Evolutionary conservation across 2,329 filamentous ascomycete species (phyloP), one percentile per base, ranked within the genome.

Genomic region (Thelonectria olida): DNA sequence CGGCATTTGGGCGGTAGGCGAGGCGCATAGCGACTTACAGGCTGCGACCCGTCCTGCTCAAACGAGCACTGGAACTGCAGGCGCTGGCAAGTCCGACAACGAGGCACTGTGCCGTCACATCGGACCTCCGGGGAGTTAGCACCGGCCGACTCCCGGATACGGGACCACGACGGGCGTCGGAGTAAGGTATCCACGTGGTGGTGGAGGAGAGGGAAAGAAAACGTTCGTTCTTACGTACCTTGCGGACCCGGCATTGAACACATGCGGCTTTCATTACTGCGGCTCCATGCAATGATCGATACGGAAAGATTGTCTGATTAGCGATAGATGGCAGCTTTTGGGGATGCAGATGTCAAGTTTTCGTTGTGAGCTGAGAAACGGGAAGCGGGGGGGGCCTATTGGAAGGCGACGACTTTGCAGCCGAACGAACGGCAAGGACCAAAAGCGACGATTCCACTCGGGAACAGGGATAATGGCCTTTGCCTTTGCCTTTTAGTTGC

Each of bases 201-300:
- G n/a, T 6, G 20, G 8, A 12, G 20, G 9, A 5, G 22, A 27
- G 25, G 23, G 49, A 25, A 7, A 9, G 75, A 78, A 17, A 74
- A 65, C 58, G 75, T 73, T 34, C 39, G 52, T 39, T 41, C 31
- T 31, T 42, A 42, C 52, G 41, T 66, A 72, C 70, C 69, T 72
- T 72, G 54, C 70, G 70, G 41, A 72, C 70, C 48, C 70, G 68
- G 60, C 70, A 72, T 20, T 72, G 70, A 45, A 72, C 70, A 47
- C 70, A 72, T 17, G 70, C 70, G 17, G 69, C 70, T 47, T 70
- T 72, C 70, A 72, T 72, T 25, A 39, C 47, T 23, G 39, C 47
- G 38, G 45, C 38, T 48, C 55, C 54, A 63, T 64, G 15, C 20
- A 19, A 34, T 41, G 28, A 38, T 20, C 34, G 15, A 15, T n/a